These are phyloP conservation scores for Geotrichum carabidarum DNA, from an alignment of 1,139 yeast species.

Conservation along the genomic window DNA sequence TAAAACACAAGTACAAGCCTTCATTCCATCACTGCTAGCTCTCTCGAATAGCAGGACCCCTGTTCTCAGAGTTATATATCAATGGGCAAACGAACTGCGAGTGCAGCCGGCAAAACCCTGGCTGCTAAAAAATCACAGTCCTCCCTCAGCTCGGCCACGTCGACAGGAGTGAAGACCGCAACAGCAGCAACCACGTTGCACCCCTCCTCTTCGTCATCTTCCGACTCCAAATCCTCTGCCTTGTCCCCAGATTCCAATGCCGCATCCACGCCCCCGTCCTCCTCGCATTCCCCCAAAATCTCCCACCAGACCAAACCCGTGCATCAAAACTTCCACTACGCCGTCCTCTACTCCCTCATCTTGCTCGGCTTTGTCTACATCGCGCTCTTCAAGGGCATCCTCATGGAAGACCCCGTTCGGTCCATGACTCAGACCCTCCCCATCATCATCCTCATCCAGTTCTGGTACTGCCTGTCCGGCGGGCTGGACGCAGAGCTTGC, in stretches of 20 bases:
- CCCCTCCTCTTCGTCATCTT: neutral
- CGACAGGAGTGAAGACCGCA: neutral
- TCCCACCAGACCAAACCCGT: neutral
- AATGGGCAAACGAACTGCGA: slow-evolving; percentile 1
- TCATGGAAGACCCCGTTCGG: slow-evolving; percentile 23
- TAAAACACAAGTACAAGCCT: neutral
- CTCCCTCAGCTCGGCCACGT: neutral
- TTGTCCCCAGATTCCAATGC: neutral
- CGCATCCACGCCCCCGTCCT: neutral
- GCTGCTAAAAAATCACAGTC: neutral
- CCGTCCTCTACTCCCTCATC: slow-evolving; percentile 14
- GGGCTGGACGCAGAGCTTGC: slow-evolving; percentile 21
- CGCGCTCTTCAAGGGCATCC: slow-evolving; percentile 19
- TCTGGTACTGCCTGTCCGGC: slow-evolving; percentile 30
- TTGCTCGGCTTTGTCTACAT: slow-evolving; percentile 12
- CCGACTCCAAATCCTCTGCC: neutral
- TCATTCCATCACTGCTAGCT: neutral
- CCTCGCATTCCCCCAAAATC: neutral
- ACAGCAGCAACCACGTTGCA: neutral
- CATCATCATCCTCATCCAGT: slow-evolving; percentile 26
- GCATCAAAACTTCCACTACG: slow-evolving; percentile 17
- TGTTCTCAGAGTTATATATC: neutral
- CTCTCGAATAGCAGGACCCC: neutral
- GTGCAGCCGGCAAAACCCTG: neutral
- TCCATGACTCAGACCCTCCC: slow-evolving; percentile 28